phyloP scores from a whole-genome alignment of 2,329 filamentous ascomycete species.

The Metarhizium album region DNA sequence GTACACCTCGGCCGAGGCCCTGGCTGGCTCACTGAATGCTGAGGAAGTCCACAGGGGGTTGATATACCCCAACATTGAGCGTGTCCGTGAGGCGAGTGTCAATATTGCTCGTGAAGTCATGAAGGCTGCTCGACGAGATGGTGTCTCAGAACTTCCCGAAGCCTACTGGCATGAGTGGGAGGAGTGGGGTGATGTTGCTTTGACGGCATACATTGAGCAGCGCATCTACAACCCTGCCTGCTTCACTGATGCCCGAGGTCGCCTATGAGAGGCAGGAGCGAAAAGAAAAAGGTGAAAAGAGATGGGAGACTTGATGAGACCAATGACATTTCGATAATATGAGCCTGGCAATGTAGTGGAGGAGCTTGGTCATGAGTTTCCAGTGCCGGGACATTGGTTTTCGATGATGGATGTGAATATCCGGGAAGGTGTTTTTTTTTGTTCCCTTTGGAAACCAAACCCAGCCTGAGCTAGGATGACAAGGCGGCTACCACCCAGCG shows the following conservation, averaged over 20 bases:
- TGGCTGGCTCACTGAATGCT: conserved; percentile 65
- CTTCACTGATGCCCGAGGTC: conserved; percentile 26
- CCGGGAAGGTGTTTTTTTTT: background rate
- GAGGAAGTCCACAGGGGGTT: conserved; percentile 76
- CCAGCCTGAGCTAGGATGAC: background rate
- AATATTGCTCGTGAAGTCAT: conserved; percentile 85
- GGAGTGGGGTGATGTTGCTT: conserved; percentile 55
- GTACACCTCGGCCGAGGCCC: conserved; percentile 78
- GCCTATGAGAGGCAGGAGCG: conserved; percentile 15
- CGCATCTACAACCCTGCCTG: conserved; percentile 48
- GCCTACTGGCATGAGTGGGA: conserved; percentile 63
- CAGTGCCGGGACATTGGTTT: background rate
- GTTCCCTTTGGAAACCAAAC: background rate
- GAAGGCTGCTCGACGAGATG: conserved; percentile 75
- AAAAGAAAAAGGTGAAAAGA: background rate
- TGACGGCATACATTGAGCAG: conserved; percentile 49
- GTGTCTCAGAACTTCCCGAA: conserved; percentile 60
- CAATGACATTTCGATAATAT: background rate
- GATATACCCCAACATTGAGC: conserved; percentile 83
- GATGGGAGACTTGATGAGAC: background rate
- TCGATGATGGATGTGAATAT: background rate
- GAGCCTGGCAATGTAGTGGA: background rate
- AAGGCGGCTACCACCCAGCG: background rate
- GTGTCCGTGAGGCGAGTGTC: conserved; percentile 83
- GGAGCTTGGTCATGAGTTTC: background rate